phyloP scores from a whole-genome alignment of 441 rosid genomes.

The Isatis lusitanica region DNA sequence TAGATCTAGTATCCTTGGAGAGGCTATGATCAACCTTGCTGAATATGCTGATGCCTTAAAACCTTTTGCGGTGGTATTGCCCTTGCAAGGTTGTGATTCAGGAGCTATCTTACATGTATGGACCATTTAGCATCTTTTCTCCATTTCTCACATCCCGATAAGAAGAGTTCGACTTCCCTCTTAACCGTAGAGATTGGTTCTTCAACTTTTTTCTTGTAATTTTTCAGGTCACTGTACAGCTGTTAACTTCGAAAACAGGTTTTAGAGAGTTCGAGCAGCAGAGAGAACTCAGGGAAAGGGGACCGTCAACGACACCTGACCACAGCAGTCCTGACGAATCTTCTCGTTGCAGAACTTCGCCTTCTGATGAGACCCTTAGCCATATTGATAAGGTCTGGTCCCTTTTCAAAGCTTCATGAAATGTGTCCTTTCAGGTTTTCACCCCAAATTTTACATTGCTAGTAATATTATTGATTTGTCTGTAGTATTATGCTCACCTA shows the following conservation, averaged over 20 bases:
- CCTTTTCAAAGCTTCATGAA: not conserved
- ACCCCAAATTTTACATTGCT: not conserved
- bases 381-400: slow-evolving; percentile 62
- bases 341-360: slow-evolving; percentile 52
- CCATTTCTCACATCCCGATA: not conserved
- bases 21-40: slow-evolving; percentile 89
- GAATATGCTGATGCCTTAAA: slow-evolving; percentile 89
- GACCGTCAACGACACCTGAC: slow-evolving; percentile 60
- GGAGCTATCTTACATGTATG: slow-evolving; percentile 95
- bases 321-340: slow-evolving; percentile 67
- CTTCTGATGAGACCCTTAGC: slow-evolving; percentile 60
- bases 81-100: slow-evolving; percentile 85
- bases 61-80: slow-evolving; percentile 68
- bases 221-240: slow-evolving; percentile 89
- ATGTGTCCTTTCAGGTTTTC: slow-evolving; percentile 9
- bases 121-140: slow-evolving; percentile 34
- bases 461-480: not conserved
- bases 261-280: slow-evolving; percentile 98
- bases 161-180: slow-evolving; percentile 11
- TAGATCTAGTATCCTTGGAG: slow-evolving; percentile 90
- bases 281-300: slow-evolving; percentile 91
- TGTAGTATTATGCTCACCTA: slow-evolving; percentile 1
- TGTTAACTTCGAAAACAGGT: slow-evolving; percentile 98
- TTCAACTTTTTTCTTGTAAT: slow-evolving; percentile 18
- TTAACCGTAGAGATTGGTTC: slow-evolving; percentile 17